Evolutionary conservation across 495 filamentous ascomycete species (phyloP), one percentile per base, ranked within the genome.

Genomic region (Xylona heveae): DNA sequence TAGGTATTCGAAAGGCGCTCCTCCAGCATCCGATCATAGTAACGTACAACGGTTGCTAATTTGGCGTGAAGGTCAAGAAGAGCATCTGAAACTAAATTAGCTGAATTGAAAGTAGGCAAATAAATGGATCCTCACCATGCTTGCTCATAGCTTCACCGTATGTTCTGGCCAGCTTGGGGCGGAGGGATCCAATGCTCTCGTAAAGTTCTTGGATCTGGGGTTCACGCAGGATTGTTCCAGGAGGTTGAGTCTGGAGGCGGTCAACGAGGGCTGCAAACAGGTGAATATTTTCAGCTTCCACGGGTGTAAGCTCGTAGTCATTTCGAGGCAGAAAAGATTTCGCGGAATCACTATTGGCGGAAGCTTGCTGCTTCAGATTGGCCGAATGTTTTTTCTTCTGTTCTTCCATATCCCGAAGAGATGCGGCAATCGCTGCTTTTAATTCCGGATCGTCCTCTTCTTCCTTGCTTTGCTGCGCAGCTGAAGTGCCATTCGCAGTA

Each of bases 91-190:
- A n/a, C 31, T 14, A 39, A 62, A 34, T 14, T 9, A 28, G 29
- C 5, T 23, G 26, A 6, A 9, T 10, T 14, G 2, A 14, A 19
- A 12, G 20, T 9, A 3, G 20, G 15, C 19, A n/a, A 35, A 1
- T 2, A 21, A 36, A 38, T 17, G 24, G 13, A 15, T 19, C 59
- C 70, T 47, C 59, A 80, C 83, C 85, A 50, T 95, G 88, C 53
- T 95, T 97, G 64, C 85, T 95, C 88, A 95, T 95, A 1, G 88
- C 95, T 54, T 97, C 88, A 23, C 88, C 88, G 53, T 94, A 95
- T 5, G 85, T 94, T 34, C 88, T 68, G 10, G 90, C 90, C 33
- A 97, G 58, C 52, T 97, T 97, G 2, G 88, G 88, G 30, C 88
- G 70, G 37, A 97, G 59, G 3, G 78, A 56, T 8, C 90, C 84